Conservation (phyloP, 441 rosid species). For the Populus hybrid region DNA sequence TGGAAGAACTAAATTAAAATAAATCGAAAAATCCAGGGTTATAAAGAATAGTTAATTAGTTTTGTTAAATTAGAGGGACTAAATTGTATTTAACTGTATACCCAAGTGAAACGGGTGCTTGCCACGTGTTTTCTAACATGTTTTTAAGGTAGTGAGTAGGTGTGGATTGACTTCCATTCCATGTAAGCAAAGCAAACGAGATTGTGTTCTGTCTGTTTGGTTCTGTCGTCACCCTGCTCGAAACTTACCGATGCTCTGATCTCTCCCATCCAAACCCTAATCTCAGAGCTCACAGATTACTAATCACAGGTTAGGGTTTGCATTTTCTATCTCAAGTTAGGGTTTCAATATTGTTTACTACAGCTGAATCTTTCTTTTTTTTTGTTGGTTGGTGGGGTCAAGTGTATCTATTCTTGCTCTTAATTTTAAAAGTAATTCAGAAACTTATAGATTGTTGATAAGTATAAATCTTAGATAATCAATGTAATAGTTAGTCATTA, state of each 20-base stretch:
- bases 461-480: neutral
- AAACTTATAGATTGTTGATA: neutral
- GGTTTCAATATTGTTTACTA: neutral
- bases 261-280: neutral
- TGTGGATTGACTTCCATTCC: neutral
- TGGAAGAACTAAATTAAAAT: no score
- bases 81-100: neutral
- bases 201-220: neutral
- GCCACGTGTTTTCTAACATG: neutral
- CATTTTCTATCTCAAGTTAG: neutral
- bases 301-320: neutral
- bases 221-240: neutral
- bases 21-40: no score
- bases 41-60: no score
- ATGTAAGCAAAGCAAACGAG: no score
- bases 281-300: neutral
- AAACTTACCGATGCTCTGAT: neutral
- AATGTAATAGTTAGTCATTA: neutral
- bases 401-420: neutral
- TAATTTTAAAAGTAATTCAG: neutral
- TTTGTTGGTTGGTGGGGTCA: neutral
- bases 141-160: neutral
- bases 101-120: neutral
- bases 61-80: no score
- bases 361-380: neutral